Conservation (phyloP, 2,329 filamentous ascomycete species). For the Aspergillus melleus region DNA sequence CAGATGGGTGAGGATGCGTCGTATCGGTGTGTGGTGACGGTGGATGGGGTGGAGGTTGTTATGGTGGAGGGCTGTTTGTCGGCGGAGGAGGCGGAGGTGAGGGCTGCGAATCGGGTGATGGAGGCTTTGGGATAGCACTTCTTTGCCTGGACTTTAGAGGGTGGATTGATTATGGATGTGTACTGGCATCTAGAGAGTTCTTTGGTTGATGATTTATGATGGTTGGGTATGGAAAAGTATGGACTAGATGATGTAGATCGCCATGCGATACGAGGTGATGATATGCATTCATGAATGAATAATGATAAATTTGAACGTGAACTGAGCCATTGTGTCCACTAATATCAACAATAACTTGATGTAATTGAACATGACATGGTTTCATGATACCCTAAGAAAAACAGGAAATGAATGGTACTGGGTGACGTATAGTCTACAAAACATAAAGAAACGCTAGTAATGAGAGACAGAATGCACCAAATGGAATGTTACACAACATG, state of each 20-base stretch:
- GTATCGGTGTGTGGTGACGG: constrained; percentile 20
- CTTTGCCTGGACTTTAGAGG: too few species aligned
- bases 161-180: too few species aligned
- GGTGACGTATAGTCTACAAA: neutral
- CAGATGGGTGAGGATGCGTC: constrained; percentile 16
- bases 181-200: too few species aligned
- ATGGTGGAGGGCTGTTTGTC: constrained; percentile 25
- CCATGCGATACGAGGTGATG: too few species aligned
- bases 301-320: neutral
- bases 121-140: constrained; percentile 8
- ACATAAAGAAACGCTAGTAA: neutral
- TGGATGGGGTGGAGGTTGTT: constrained; percentile 19
- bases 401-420: neutral
- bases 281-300: too few species aligned
- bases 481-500: neutral
- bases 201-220: too few species aligned
- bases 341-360: neutral
- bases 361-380: neutral
- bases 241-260: too few species aligned
- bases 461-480: neutral
- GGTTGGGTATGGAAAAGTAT: too few species aligned
- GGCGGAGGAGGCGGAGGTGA: constrained; percentile 32
- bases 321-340: neutral
- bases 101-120: constrained; percentile 22
- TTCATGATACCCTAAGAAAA: neutral